Percentiles rank a stretch among this genome's conserved stretches.
phyloP scores from a whole-genome alignment of 225 moss, liverwort and hornwort genomes.

The Neckera pumila region DNA sequence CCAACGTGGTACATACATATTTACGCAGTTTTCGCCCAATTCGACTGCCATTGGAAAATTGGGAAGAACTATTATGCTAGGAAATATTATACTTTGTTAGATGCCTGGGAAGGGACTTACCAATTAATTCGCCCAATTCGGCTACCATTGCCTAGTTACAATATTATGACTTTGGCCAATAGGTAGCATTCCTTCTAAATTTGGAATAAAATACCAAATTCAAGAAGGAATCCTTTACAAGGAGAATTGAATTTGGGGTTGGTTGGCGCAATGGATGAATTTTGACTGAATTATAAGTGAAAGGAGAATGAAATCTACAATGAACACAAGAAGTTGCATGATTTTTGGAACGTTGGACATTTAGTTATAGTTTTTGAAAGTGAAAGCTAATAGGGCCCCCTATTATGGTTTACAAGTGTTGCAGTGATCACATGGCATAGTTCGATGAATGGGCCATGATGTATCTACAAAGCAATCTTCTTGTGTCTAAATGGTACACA shows the following conservation, averaged over 20 bases:
- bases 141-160: no score
- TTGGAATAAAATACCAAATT: fast-evolving
- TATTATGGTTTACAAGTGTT: not conserved
- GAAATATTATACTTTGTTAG: no score
- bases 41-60: not conserved
- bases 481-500: not conserved
- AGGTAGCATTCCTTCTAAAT: not conserved
- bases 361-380: not conserved
- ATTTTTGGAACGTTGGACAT: not conserved
- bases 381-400: fast-evolving
- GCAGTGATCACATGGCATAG: not conserved
- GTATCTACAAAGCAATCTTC: not conserved
- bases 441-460: not conserved
- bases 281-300: not conserved
- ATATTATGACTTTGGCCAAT: no score
- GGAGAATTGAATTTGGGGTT: fast-evolving
- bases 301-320: fast-evolving
- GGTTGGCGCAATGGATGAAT: fast-evolving
- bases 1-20: not conserved
- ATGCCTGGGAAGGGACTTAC: no score
- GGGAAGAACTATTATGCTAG: no score
- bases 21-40: not conserved
- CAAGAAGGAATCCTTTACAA: fast-evolving
- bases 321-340: not conserved
- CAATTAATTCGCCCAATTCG: fast-evolving